Base-by-base conservation (phyloP, 257 asterid species). In the Ajuga chamaepitys region DNA sequence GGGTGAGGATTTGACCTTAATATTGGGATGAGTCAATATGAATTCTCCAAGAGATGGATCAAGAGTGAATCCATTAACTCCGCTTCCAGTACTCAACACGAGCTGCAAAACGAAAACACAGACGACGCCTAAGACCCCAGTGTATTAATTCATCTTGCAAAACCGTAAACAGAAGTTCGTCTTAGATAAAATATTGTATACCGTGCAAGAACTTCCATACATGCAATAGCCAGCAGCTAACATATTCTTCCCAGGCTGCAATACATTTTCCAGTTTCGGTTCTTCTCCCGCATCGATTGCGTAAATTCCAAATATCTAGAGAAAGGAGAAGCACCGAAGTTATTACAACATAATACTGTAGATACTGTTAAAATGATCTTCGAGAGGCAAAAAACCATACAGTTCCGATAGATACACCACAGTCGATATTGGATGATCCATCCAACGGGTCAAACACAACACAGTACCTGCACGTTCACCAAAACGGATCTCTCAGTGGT, bases 151-250 rank as follows among this genome's bases (percentile, higher is more conserved):
- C 28, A 46, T 64, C 59, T 18, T 26, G 53, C 62, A 53, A 54
- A 62, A 45, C 46, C 11, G 17, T 35, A 40, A 62, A 8, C 21
- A 3, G 10, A 20, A n/a, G 28, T 9, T 61, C 17, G 5, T 24
- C 14, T 26, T 48, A 56, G 30, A 62, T 13, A 34, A 46, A 26
- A 8, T n/a, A 52, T 54, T 44, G 37, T 18, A 21, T 85, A 93
- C 99, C 86, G 73, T 86, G 90, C 99, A 93, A 59, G 97, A 93
- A 80, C 99, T 93, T 62, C 99, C 99, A 28, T 93, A 93, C 96
- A 87, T 93, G 78, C 96, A 93, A 70, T 93, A 93, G 65, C 99
- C 96, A 8, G 97, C 97, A 72, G 99, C 91, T 67, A 89, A 64
- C 99, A 93, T 83, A 35, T 93, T 86, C 70, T 85, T 86, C 70